Conservation (phyloP, 202 grass and related monocot genomes). For the Bolboschoenoplectus hybrid region DNA sequence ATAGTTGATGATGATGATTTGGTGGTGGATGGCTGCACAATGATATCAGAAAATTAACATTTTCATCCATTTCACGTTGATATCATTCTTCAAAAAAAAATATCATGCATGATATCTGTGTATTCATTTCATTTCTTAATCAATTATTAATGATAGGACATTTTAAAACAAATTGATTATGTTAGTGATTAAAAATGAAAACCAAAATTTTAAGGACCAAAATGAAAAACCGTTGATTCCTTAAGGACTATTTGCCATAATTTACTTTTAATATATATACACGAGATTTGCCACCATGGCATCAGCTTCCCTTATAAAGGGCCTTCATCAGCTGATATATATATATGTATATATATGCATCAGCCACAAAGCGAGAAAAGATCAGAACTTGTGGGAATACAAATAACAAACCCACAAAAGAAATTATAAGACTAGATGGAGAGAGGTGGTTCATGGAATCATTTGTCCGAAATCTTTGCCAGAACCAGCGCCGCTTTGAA, state of each 20-base stretch:
- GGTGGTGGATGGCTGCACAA: no score
- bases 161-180: neutral
- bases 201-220: neutral
- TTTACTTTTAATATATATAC: neutral
- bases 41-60: no score
- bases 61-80: no score
- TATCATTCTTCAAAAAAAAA: no score
- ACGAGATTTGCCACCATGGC: neutral
- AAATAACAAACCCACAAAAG: neutral
- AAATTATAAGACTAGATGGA: conserved; percentile 13
- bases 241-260: neutral
- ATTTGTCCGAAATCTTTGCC: conserved; percentile 12
- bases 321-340: neutral
- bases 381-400: neutral
- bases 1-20: no score
- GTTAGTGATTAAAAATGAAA: neutral
- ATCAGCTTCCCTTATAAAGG: neutral
- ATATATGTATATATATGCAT: neutral
- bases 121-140: neutral
- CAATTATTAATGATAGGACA: neutral
- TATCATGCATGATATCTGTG: neutral
- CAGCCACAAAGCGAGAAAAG: conserved; percentile 1
- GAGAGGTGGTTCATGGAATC: conserved; percentile 33
- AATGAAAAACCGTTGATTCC: neutral
- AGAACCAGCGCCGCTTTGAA: conserved; percentile 48